phyloP scores from a whole-genome alignment of 2,329 filamentous ascomycete species.

The Fusarium goolgardi region DNA sequence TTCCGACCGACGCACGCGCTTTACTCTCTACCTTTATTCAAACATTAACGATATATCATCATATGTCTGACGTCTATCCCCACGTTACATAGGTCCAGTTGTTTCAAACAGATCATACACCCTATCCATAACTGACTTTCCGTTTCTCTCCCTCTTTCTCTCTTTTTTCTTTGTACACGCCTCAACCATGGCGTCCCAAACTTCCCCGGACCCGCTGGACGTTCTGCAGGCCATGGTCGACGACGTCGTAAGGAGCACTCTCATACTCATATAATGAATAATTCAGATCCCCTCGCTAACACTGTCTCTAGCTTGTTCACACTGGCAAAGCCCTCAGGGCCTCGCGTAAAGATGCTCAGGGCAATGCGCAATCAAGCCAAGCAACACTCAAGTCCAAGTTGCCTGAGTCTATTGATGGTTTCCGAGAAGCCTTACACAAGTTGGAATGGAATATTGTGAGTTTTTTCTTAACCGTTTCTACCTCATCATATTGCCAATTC shows the following conservation, averaged over 20 bases:
- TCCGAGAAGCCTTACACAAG: conserved; percentile 66
- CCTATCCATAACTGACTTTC: background rate
- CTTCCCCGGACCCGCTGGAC: conserved; percentile 57
- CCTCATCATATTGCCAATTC: background rate
- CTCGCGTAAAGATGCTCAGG: conserved; percentile 59
- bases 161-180: background rate
- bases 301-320: conserved; percentile 62
- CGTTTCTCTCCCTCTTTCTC: background rate
- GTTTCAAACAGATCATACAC: background rate
- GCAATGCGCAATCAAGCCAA: conserved; percentile 50
- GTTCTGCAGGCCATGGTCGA: conserved; percentile 66
- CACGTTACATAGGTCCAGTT: background rate
- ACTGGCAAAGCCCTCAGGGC: conserved; percentile 67
- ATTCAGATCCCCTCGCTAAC: conserved; percentile 14
- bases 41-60: conserved; percentile 28
- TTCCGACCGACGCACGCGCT: conserved; percentile 1
- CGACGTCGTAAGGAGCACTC: conserved; percentile 60
- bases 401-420: conserved; percentile 59
- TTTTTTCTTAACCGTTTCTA: background rate
- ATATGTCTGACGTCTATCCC: conserved; percentile 5
- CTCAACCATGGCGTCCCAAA: conserved; percentile 49
- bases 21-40: conserved; percentile 22
- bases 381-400: conserved; percentile 56
- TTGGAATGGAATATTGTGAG: conserved; percentile 69
- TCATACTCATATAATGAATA: background rate